A percentile compares a stretch with the other conserved stretches of the same genome.
Conservation (phyloP, 768 basidiomycete species). For the Termitomyces titanicus region DNA sequence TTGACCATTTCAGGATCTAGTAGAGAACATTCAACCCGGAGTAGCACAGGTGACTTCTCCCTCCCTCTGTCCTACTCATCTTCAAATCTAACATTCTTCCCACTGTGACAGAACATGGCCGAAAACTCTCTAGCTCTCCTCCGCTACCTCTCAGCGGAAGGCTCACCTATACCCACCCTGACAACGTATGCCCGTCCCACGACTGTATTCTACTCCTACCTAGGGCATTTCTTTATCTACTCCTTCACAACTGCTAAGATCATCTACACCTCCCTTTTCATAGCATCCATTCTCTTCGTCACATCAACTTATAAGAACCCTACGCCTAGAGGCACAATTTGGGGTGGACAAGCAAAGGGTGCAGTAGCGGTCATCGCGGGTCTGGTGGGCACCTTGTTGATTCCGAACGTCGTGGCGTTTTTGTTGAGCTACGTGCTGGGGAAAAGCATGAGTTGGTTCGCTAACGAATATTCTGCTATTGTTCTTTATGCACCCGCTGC, state of each 20-base stretch:
- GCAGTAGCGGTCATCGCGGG: constrained; percentile 46
- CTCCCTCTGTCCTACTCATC: neutral
- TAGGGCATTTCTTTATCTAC: constrained; percentile 70
- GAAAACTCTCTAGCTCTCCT: constrained; percentile 83
- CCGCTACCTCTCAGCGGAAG: constrained; percentile 63
- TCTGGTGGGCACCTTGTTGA: constrained; percentile 52
- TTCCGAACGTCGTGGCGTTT: constrained; percentile 69
- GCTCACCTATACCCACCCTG: constrained; percentile 66
- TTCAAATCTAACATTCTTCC: constrained; percentile 23
- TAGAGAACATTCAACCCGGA: constrained; percentile 81
- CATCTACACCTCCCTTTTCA: constrained; percentile 53
- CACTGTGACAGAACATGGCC: constrained; percentile 68
- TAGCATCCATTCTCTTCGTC: constrained; percentile 43
- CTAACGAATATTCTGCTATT: constrained; percentile 60
- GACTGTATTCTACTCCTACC: constrained; percentile 75
- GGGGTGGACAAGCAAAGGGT: constrained; percentile 40
- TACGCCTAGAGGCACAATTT: constrained; percentile 29
- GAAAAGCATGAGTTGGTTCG: constrained; percentile 85
- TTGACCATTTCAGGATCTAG: constrained; percentile 52
- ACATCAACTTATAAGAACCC: constrained; percentile 30
- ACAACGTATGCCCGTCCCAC: constrained; percentile 50
- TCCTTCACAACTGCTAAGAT: constrained; percentile 68
- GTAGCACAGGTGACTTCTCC: constrained; percentile 51
- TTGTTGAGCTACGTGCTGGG: constrained; percentile 60
- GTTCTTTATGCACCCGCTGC: constrained; percentile 74